These are phyloP conservation scores for Aotearoamyces nothofagi DNA, from an alignment of 2,329 filamentous ascomycete species.

Conservation along the genomic window DNA sequence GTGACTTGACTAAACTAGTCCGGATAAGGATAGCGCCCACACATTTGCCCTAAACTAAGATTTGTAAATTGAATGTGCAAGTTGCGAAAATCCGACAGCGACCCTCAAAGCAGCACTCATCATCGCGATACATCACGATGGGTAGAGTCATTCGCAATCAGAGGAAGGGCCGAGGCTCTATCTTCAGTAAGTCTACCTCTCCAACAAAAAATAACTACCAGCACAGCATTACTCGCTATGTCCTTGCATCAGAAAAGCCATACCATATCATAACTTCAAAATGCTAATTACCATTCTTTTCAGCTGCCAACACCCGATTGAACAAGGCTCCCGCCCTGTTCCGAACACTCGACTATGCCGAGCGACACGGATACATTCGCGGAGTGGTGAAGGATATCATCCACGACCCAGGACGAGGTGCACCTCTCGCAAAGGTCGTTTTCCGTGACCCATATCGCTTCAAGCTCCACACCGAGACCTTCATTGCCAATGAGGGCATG, in stretches of 20 bases:
- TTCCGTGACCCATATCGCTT: conserved; percentile 98
- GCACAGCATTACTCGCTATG: no score
- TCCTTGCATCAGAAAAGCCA: conserved; percentile 1
- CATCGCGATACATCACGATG: no score
- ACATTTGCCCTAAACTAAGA: no score
- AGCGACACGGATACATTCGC: conserved; percentile 94
- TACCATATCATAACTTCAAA: conserved; percentile 5
- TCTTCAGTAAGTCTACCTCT: conserved; percentile 54
- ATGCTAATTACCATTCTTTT: conserved; percentile 1
- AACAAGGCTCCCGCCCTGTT: conserved; percentile 95
- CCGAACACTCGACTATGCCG: conserved; percentile 89
- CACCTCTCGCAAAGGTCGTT: conserved; percentile 87
- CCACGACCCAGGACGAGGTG: conserved; percentile 93
- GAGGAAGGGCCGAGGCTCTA: conserved; percentile 63
- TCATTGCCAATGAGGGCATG: conserved; percentile 99
- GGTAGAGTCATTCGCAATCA: conserved; percentile 58
- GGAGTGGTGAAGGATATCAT: conserved; percentile 98
- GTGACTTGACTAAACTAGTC: no score
- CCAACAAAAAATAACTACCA: conserved; percentile 1
- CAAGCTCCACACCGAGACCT: conserved; percentile 96
- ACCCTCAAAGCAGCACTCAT: no score
- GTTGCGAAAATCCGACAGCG: no score
- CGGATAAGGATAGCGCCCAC: no score
- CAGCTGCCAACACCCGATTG: conserved; percentile 61
- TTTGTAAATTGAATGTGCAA: no score